phyloP scores from a whole-genome alignment of 2,329 filamentous ascomycete genomes.

The Penicillium decumbens region DNA sequence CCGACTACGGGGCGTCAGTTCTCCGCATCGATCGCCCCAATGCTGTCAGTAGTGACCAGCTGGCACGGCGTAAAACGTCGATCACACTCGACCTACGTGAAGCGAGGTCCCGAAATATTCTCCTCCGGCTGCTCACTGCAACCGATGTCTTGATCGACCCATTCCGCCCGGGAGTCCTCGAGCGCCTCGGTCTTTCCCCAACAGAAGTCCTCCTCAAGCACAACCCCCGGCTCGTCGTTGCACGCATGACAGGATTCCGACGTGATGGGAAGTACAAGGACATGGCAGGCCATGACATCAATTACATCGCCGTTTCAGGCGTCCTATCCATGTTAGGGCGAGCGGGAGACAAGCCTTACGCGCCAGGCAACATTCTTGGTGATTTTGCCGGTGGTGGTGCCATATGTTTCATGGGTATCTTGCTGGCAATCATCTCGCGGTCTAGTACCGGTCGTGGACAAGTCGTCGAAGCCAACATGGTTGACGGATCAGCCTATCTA shows the following conservation, averaged over 20 bases:
- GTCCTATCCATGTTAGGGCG: conserved; percentile 72
- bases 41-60: conserved; percentile 59
- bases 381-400: conserved; percentile 91
- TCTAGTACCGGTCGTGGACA: conserved; percentile 66
- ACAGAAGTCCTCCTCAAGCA: conserved; percentile 56
- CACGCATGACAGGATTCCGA: conserved; percentile 83
- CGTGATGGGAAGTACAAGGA: conserved; percentile 76
- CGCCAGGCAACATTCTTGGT: conserved; percentile 77
- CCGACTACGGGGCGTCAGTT: conserved; percentile 83
- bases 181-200: conserved; percentile 75
- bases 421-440: conserved; percentile 71
- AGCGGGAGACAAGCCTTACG: conserved; percentile 62
- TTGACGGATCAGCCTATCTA: conserved; percentile 78
- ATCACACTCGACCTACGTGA: conserved; percentile 76
- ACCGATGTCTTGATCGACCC: conserved; percentile 87
- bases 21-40: conserved; percentile 71
- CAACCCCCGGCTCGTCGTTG: conserved; percentile 75
- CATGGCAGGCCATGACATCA: conserved; percentile 96
- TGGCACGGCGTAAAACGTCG: conserved; percentile 76
- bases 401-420: conserved; percentile 72
- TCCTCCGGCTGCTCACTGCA: conserved; percentile 59
- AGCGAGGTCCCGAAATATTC: conserved; percentile 56
- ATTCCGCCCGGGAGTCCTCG: conserved; percentile 84
- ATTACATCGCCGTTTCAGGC: conserved; percentile 87
- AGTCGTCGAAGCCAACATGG: conserved; percentile 95